phyloP scores from a whole-genome alignment of 2,329 filamentous ascomycete species.

The Aspergillus thermomutatus region DNA sequence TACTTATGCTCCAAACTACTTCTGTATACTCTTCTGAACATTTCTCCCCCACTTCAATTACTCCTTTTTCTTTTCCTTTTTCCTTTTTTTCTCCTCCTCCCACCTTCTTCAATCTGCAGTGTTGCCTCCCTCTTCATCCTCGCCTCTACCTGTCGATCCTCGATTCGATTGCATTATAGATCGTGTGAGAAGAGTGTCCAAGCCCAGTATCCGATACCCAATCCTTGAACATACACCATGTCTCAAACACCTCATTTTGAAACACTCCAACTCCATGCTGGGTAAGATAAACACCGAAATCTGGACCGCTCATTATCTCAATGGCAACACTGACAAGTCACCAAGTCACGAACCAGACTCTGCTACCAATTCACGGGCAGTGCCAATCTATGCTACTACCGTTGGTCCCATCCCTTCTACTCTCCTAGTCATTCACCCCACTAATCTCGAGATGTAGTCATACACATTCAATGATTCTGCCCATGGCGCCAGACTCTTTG shows the following conservation, averaged over 20 bases:
- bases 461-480: constrained; percentile 94
- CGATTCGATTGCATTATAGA: not conserved
- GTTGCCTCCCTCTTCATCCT: not conserved
- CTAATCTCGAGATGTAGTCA: constrained; percentile 53
- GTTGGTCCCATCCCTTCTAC: constrained; percentile 36
- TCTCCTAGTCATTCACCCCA: not conserved
- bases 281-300: constrained; percentile 50
- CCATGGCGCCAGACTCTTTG: constrained; percentile 90
- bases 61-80: not conserved
- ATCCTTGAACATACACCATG: constrained; percentile 24
- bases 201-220: not conserved
- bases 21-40: not conserved
- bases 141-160: not conserved
- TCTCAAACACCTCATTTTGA: constrained; percentile 60
- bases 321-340: constrained; percentile 6
- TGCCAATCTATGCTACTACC: constrained; percentile 95
- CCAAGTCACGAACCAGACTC: constrained; percentile 74
- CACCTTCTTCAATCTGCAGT: not conserved
- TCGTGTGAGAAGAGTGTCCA: not conserved
- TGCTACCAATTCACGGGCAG: constrained; percentile 79
- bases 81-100: not conserved
- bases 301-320: not conserved
- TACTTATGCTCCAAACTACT: not conserved
- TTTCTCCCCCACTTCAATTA: not conserved
- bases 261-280: constrained; percentile 81